Conservation (phyloP, 768 basidiomycete genomes). For the Rhodotorula sphaerocarpa region DNA sequence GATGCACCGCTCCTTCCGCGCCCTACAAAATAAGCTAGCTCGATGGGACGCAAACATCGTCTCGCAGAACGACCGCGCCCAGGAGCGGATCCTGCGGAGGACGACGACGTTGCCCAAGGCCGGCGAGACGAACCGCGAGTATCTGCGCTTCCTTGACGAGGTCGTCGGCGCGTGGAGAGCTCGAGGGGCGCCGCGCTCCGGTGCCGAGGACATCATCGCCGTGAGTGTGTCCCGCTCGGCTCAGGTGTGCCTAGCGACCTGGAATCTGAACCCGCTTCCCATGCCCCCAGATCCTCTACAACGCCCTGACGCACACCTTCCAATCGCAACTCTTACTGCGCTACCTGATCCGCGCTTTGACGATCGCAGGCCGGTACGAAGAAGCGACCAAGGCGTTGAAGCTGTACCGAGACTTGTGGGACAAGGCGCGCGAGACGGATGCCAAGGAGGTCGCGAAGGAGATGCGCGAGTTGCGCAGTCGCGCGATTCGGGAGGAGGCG, state of each 20-base stretch:
- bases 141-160: constrained; percentile 30
- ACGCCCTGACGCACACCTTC: constrained; percentile 88
- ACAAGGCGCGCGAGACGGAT: constrained; percentile 67
- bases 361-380: constrained; percentile 54
- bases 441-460: constrained; percentile 39
- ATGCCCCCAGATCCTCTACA: constrained; percentile 68
- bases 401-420: constrained; percentile 74
- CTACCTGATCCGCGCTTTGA: constrained; percentile 63
- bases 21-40: not conserved
- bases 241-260: not conserved
- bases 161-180: constrained; percentile 21
- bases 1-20: constrained; percentile 19
- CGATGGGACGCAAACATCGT: not conserved
- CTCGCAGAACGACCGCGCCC: constrained; percentile 5
- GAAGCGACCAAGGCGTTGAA: constrained; percentile 67
- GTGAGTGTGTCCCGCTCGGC: constrained; percentile 4
- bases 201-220: constrained; percentile 18
- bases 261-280: not conserved
- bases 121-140: constrained; percentile 23
- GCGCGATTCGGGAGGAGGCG: constrained; percentile 36
- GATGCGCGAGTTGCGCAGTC: constrained; percentile 40
- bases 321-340: constrained; percentile 78
- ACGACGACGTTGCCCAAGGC: constrained; percentile 25
- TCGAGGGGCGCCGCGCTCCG: not conserved
- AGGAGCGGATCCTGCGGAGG: constrained; percentile 15